Base-by-base conservation (phyloP, 108 stramenopile genomes). In the Craspedostauros australis region DNA sequence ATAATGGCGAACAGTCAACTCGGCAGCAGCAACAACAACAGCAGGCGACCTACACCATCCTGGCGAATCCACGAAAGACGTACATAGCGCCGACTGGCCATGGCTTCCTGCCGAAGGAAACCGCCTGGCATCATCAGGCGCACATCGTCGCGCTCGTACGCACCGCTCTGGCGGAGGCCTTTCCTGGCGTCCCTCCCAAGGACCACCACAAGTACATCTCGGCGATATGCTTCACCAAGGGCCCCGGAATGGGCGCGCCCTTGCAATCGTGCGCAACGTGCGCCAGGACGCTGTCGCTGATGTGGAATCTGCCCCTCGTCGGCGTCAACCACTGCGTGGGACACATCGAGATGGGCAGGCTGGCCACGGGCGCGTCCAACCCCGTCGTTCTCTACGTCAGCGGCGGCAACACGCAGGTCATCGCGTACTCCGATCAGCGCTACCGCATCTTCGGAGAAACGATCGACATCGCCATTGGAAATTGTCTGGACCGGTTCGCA, bases 371-470 rank as follows among this genome's bases (percentile, higher is more conserved):
- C 11, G 67, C 80, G 3, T 20, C 72, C 21, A 86, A 98, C 60
- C 99, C 99, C 0, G 97, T 99, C 0, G 93, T 97, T 1, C 57
- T 99, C 39, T 99, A 99, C 48, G 99, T 99, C 3, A 84, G 80
- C 50, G 99, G 99, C 4, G 99, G 99, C 0, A 99, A 99, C 68
- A 97, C 98, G 11, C 97, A 98, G 73, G 96, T 98, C 16, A 93
- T 99, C 44, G 94, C 95, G 5, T 99, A 95, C 60, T 77, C 77
- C 7, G 66, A 83, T 66, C 73, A 79, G 31, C 72, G 97, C 16
- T 98, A 98, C 66, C 72, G 95, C 12, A 99, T 99, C 11, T 97
- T 99, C 73, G 99, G 99, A 8, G 99, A 99, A 75, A 99, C 99
- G 20, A 98, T 99, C 69, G 99, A 99, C 68, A 97, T 99, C 62